These are phyloP conservation scores for Dorcoceras hygrometricum DNA, from an alignment of 257 asterid species.

Conservation along the genomic window DNA sequence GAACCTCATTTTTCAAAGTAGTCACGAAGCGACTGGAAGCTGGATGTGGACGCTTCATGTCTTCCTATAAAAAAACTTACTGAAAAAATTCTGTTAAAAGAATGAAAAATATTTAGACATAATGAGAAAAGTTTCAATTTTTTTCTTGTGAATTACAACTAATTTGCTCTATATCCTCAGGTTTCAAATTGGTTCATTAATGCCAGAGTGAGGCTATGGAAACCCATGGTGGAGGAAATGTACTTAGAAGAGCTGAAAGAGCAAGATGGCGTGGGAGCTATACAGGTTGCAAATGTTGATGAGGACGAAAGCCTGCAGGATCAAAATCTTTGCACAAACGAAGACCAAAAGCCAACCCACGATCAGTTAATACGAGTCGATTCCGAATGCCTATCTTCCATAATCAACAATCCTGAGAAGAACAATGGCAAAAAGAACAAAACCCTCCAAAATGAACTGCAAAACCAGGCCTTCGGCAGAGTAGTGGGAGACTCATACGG, in stretches of 20 bases:
- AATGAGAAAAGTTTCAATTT: not conserved
- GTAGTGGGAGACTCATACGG: conserved; percentile 34
- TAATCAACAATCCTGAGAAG: conserved; percentile 45
- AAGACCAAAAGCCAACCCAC: conserved; percentile 66
- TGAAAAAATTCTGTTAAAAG: too few relatives aligned
- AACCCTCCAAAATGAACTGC: conserved; percentile 29
- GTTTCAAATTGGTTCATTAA: conserved; percentile 97
- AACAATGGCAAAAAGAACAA: conserved; percentile 28
- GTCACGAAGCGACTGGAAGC: too few relatives aligned
- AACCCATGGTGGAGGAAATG: conserved; percentile 99
- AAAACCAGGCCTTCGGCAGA: conserved; percentile 29
- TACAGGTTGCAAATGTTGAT: conserved; percentile 24
- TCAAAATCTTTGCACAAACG: conserved; percentile 24
- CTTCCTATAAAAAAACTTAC: too few relatives aligned
- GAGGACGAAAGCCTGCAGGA: conserved; percentile 11
- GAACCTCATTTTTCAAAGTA: not conserved
- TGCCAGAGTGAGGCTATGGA: conserved; percentile 95
- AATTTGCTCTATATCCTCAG: conserved; percentile 27
- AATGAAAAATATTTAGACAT: too few relatives aligned
- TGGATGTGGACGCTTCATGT: too few relatives aligned
- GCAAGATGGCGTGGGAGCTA: conserved; percentile 28
- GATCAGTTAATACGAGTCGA: conserved; percentile 60
- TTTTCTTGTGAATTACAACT: too few relatives aligned
- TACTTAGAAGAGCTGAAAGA: conserved; percentile 78
- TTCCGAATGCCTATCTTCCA: conserved; percentile 74